phyloP scores from a whole-genome alignment of 1,139 yeast species.

The Magnusiomyces paraingens region DNA sequence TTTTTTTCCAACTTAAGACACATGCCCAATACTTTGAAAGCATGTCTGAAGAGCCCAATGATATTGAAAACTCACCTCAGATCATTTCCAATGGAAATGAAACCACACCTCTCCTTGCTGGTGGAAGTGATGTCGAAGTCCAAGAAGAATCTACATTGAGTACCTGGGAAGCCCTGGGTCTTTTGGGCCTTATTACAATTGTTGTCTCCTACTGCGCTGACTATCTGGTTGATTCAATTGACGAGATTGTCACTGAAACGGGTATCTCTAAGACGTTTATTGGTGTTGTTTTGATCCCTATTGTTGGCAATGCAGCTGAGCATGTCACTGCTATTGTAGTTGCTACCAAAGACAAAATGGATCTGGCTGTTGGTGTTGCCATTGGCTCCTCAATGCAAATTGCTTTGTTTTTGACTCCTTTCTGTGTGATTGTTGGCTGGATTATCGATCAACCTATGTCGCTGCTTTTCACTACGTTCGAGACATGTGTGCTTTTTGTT shows the following conservation, averaged over 20 bases:
- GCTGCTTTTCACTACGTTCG: slow-evolving; percentile 83
- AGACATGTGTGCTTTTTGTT: slow-evolving; percentile 83
- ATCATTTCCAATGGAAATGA: slow-evolving; percentile 18
- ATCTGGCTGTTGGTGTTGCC: slow-evolving; percentile 93
- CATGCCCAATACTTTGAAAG: slow-evolving; percentile 60
- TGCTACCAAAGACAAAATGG: slow-evolving; percentile 96
- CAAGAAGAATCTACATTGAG: slow-evolving; percentile 24
- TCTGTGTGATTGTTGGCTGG: slow-evolving; percentile 93
- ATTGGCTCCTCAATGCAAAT: slow-evolving; percentile 96
- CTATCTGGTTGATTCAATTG: slow-evolving; percentile 86
- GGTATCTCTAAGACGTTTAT: slow-evolving; percentile 92
- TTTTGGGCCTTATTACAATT: slow-evolving; percentile 59
- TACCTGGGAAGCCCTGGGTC: slow-evolving; percentile 25
- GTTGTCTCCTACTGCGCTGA: slow-evolving; percentile 90
- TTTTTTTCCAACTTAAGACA: slow-evolving; percentile 81
- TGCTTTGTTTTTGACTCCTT: slow-evolving; percentile 90
- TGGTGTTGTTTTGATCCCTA: slow-evolving; percentile 88
- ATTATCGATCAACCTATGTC: slow-evolving; percentile 85
- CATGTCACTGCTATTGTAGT: slow-evolving; percentile 95
- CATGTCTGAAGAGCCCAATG: slow-evolving; percentile 32
- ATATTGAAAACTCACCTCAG: slow-evolving; percentile 22
- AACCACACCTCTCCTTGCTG: slow-evolving; percentile 20
- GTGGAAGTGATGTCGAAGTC: slow-evolving; percentile 30
- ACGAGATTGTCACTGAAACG: slow-evolving; percentile 71
- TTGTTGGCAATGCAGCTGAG: slow-evolving; percentile 98